phyloP scores from a whole-genome alignment of 73 alveolate species.

The Paramecium bursaria region DNA sequence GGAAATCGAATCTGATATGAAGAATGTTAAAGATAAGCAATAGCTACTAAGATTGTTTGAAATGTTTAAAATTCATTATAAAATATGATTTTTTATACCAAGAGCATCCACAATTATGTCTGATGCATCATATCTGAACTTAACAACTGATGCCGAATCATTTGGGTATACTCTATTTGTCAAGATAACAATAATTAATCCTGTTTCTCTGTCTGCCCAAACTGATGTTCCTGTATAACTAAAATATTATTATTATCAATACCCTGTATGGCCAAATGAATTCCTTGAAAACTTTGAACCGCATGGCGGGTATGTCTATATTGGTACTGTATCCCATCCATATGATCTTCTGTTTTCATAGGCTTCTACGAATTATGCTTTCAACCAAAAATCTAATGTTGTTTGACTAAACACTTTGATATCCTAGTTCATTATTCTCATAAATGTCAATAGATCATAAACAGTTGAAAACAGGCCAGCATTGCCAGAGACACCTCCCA shows the following conservation, averaged over 20 bases:
- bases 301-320: slow-evolving; percentile 61
- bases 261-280: slow-evolving; percentile 71
- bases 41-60: background rate
- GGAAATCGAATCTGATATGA: slow-evolving; percentile 14
- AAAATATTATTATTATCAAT: too few species aligned
- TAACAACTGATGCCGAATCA: slow-evolving; percentile 16
- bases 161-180: slow-evolving; percentile 71
- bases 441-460: slow-evolving; percentile 57
- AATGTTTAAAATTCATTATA: slow-evolving; percentile 15
- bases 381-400: slow-evolving; percentile 56
- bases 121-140: slow-evolving; percentile 22
- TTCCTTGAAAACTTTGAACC: slow-evolving; percentile 57
- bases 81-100: too few species aligned
- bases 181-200: slow-evolving; percentile 55
- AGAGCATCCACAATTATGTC: slow-evolving; percentile 35
- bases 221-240: slow-evolving; percentile 66
- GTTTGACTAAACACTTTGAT: slow-evolving; percentile 30
- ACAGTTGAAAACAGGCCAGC: slow-evolving; percentile 71
- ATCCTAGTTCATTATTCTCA: slow-evolving; percentile 63
- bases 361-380: slow-evolving; percentile 27
- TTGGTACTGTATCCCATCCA: slow-evolving; percentile 72
- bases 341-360: slow-evolving; percentile 64
- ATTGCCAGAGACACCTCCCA: slow-evolving; percentile 73
- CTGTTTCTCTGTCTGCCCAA: slow-evolving; percentile 71
- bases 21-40: slow-evolving; percentile 2